Evolutionary conservation across 148 eudicot species (phyloP), one percentile per base, ranked within the genome.

Genomic region (Selenicereus undatus): DNA sequence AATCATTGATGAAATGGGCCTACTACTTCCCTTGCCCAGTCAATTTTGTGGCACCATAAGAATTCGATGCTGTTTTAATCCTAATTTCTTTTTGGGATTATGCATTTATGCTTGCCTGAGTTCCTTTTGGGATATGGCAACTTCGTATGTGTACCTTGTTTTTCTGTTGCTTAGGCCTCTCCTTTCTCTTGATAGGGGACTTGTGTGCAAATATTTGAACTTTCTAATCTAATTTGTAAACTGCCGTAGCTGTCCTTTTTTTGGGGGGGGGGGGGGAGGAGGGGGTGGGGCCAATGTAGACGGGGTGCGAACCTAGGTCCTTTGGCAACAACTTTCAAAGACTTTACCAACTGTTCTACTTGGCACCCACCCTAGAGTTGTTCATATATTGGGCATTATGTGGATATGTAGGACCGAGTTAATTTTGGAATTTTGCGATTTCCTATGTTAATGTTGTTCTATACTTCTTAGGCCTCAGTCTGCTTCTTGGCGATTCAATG

Each of bases 401-500:
- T 18, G 60, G 35, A 27, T 27, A 27, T n/a, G 0, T 66, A 26
- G 71, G 11, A 27, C 35, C 65, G 20, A 60, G n/a, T 51, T 14
- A 29, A 1, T 26, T 22, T 51, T 43, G 79, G 13, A 18, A 73
- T 27, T 48, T 35, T 18, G 14, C 42, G 36, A 58, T 43, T 27
- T 32, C 54, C 1, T 26, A 5, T 66, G 39, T 45, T 43, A 74
- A 48, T 64, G 27, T 7, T n/a, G 43, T 76, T 77, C 48, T 51
- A 72, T 42, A 11, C 56, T 20, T 21, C 70, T 70, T 86, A 96
- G 99, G 93, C 82, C 42, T 80, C 89, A 80, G 84, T 89, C 42
- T 92, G 95, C 91, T 68, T 75, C 85, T 83, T 94, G 93, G 71
- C 82, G 42, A 58, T 90, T 66, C 81, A 58, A 18, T 66, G 71